phyloP scores from a whole-genome alignment of 2,329 filamentous ascomycete genomes.

The Neoscytalidium dimidiatum region DNA sequence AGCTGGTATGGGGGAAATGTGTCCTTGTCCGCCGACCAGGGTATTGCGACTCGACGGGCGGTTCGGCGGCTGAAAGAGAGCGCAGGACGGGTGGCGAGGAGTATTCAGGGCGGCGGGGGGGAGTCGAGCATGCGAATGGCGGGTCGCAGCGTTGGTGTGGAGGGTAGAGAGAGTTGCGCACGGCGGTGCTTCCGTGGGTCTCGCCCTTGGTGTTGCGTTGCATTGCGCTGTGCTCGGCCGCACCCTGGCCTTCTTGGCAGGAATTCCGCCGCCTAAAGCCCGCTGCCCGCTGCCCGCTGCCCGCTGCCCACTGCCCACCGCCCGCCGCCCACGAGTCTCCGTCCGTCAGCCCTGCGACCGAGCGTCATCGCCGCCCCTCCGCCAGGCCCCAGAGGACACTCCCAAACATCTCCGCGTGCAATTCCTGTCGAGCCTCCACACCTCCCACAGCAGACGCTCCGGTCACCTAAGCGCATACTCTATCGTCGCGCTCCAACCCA shows the following conservation, averaged over 20 bases:
- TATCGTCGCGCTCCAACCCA: not conserved
- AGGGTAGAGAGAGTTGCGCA: not conserved
- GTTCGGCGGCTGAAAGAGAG: not conserved
- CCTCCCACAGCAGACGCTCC: not conserved
- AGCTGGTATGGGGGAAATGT: slow-evolving; percentile 18
- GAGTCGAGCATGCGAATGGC: not conserved
- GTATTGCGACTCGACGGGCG: not conserved
- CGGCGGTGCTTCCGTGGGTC: not conserved
- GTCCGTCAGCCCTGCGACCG: slow-evolving; percentile 8
- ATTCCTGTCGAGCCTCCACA: not conserved
- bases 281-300: not conserved
- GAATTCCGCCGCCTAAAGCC: no score
- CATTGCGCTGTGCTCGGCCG: no score
- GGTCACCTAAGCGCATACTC: not conserved
- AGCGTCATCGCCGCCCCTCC: slow-evolving; percentile 16
- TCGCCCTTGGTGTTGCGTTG: slow-evolving; percentile 16
- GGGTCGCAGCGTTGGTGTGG: not conserved
- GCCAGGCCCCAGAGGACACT: slow-evolving; percentile 2
- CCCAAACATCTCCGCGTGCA: not conserved
- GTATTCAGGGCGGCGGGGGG: not conserved
- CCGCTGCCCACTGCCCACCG: no score
- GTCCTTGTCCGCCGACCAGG: slow-evolving; percentile 14
- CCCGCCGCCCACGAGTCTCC: no score
- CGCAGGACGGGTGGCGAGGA: not conserved
- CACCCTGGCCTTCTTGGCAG: slow-evolving; percentile 11